A percentile compares a stretch with the other conserved stretches of the same genome.
Conservation (phyloP, 192 early-diverging fungal genomes). For the Powellomyces hirtus region DNA sequence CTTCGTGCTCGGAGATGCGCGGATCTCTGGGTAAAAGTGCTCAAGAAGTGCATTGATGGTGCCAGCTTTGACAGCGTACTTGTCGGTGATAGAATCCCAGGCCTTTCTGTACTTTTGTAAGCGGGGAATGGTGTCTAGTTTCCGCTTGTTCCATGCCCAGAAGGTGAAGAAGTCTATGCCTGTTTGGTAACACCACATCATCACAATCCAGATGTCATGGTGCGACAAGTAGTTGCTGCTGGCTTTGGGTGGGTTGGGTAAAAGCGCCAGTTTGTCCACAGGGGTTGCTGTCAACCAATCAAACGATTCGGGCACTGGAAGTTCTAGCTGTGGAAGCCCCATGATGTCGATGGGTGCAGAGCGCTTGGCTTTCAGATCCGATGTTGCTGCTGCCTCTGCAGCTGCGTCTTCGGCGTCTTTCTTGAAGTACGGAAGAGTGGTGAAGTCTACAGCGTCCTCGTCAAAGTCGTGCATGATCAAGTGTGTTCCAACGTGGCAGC, state of each 20-base stretch:
- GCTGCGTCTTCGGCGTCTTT: not conserved
- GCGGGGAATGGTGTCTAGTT: not conserved
- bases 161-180: constrained; percentile 3
- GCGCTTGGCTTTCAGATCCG: not conserved
- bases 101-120: not conserved
- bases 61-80: not conserved
- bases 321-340: not conserved
- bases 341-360: not conserved
- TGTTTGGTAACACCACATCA: constrained; percentile 1
- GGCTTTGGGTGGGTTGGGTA: not conserved
- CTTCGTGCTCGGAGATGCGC: not conserved
- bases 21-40: constrained; percentile 1
- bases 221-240: not conserved
- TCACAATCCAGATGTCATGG: not conserved
- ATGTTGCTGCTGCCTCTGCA: not conserved
- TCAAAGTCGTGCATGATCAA: constrained; percentile 24
- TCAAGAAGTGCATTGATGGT: not conserved
- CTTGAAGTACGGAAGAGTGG: not conserved
- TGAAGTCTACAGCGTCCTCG: constrained; percentile 10
- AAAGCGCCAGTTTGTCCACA: constrained; percentile 13
- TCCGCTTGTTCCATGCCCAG: constrained; percentile 4
- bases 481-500: not conserved
- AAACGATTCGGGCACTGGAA: constrained; percentile 3
- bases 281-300: constrained; percentile 6
- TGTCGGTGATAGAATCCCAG: not conserved